These are phyloP conservation scores for Cotoneaster glaucophyllus DNA, from an alignment of 306 rosid species.

Conservation along the genomic window DNA sequence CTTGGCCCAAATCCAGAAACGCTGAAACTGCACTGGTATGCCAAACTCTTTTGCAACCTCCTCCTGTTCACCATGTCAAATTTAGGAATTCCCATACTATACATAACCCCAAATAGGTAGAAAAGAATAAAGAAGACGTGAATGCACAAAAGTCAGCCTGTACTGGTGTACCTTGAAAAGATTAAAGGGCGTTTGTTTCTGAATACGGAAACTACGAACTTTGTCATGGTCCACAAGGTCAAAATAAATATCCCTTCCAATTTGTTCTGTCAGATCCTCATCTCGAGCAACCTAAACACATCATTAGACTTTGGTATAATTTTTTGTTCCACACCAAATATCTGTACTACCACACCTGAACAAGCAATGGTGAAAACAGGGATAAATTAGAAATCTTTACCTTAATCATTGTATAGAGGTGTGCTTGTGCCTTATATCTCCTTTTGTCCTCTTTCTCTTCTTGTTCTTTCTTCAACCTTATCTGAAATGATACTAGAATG, in stretches of 20 bases:
- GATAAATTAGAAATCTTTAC: slow-evolving; percentile 23
- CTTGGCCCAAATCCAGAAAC: slow-evolving; percentile 97
- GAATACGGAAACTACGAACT: slow-evolving; percentile 75
- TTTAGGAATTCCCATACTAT: not conserved
- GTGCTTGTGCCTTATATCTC: slow-evolving; percentile 88
- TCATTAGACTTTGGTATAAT: not conserved
- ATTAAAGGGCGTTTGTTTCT: slow-evolving; percentile 54
- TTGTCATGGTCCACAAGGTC: slow-evolving; percentile 96
- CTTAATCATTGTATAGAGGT: slow-evolving; percentile 76
- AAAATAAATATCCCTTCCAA: slow-evolving; percentile 73
- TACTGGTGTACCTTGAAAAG: slow-evolving; percentile 58
- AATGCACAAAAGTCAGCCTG: not conserved
- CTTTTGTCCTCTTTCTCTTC: slow-evolving; percentile 80
- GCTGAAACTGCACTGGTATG: slow-evolving; percentile 72
- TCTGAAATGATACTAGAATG: slow-evolving; percentile 31
- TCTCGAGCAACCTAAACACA: slow-evolving; percentile 75
- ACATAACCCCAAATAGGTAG: not conserved
- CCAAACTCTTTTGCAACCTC: slow-evolving; percentile 80
- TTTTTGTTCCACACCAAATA: not conserved
- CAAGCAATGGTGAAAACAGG: not conserved
- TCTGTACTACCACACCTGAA: not conserved
- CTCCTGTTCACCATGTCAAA: slow-evolving; percentile 47
- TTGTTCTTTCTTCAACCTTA: slow-evolving; percentile 84
- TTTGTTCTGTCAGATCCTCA: slow-evolving; percentile 67
- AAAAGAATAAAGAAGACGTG: not conserved